Percentiles rank a stretch among this genome's conserved stretches.
phyloP scores from a whole-genome alignment of 805 yeast genomes.

The Zygosaccharomyces gambellarensis region DNA sequence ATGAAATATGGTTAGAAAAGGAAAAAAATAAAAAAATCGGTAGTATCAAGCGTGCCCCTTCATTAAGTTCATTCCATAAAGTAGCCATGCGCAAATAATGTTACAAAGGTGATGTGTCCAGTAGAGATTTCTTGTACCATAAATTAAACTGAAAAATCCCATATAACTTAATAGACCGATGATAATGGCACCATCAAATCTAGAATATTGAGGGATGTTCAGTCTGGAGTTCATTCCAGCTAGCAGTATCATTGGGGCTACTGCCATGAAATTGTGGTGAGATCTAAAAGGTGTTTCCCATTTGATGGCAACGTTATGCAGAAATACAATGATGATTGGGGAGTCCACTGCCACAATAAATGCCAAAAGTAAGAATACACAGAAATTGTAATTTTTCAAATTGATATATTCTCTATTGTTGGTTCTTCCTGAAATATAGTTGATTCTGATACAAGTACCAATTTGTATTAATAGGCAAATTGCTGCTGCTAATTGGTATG shows the following conservation, averaged over 20 bases:
- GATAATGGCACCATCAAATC: conserved; percentile 34
- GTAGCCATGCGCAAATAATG: conserved; percentile 45
- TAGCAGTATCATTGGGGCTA: conserved; percentile 63
- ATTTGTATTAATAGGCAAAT: conserved; percentile 56
- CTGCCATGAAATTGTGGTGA: conserved; percentile 76
- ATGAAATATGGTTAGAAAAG: not conserved
- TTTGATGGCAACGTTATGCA: conserved; percentile 68
- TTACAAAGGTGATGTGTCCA: conserved; percentile 79
- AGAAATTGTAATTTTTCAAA: conserved; percentile 54
- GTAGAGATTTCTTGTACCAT: conserved; percentile 77
- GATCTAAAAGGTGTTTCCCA: conserved; percentile 86
- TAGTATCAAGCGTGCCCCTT: not conserved
- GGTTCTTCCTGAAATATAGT: conserved; percentile 9
- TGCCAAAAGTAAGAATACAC: conserved; percentile 61
- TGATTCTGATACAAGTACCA: conserved; percentile 43
- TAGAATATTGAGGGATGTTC: conserved; percentile 38
- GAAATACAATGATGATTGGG: conserved; percentile 75
- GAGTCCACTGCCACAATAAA: conserved; percentile 76
- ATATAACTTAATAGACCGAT: conserved; percentile 45
- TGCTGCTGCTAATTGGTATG: conserved; percentile 74
- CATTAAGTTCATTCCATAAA: conserved; percentile 5
- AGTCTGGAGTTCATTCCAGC: conserved; percentile 51
- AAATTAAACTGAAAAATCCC: conserved; percentile 57
- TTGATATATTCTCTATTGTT: conserved; percentile 22
- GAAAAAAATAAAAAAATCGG: not conserved